Base-by-base conservation (phyloP, 2,329 filamentous ascomycete species). In the Pyricularia sp. region DNA sequence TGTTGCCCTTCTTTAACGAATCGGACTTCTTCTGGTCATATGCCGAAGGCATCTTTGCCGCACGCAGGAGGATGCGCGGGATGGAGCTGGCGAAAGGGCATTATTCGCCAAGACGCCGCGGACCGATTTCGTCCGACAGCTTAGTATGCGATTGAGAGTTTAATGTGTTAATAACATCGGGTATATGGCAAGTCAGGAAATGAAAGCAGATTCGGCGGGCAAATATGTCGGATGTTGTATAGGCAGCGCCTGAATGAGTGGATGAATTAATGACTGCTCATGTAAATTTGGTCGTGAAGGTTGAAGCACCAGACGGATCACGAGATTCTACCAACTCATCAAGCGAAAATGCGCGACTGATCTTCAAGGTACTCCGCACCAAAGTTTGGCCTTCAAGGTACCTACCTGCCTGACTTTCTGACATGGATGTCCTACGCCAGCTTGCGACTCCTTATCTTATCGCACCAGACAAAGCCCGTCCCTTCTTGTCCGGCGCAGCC, bases 1-100 rank as follows among this genome's bases (percentile, higher is more conserved):
- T 77, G 76, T 88, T 89, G 26, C 81, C 83, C 78, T 86, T 88
- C 74, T 84, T 86, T 36, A 82, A 80, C 61, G 79, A 76, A 78
- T 86, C 88, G 59, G 59, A 30, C 74, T 85, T 73, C 14, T 69
- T 69, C 55, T 70, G 70, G 68, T 76, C 76, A 64, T 63, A 84
- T 69, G 73, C 74, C 50, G 80, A 80, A 73, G 83, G 82, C 84
- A 87, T 86, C 70, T 68, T 61, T 42, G 67, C 33, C 55, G 30
- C 36, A 58, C 50, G 55, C 66, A 67, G 28, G 14, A 30, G 4
- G 20, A 30, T 58, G 36, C 36, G 36, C 65, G 42, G 59, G 59
- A 63, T 28, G 26, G 25, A 28, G 4, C 14, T 63, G 59, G 59
- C 59, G 25, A 63, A 26, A 25, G 25, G 25, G 28, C 59, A 63